Evolutionary conservation across 1,139 yeast genomes (phyloP).

Genomic region (Nakaseomyces nivariensis): DNA sequence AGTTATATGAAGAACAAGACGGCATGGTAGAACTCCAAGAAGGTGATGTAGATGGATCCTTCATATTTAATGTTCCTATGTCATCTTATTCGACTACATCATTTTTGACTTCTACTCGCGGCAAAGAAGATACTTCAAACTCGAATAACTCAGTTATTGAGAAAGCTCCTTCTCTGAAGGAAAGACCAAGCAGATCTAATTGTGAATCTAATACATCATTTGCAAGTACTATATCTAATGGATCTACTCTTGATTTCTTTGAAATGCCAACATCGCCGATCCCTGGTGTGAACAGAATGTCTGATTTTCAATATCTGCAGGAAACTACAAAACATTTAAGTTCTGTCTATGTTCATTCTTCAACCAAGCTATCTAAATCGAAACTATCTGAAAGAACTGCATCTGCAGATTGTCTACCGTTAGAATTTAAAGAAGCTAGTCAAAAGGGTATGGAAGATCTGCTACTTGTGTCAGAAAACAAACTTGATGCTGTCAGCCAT

Average conservation of each 20-base stretch:
- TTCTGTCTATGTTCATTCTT: slow-evolving; percentile 34
- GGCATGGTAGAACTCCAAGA: slow-evolving; percentile 17
- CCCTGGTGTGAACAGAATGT: slow-evolving; percentile 30
- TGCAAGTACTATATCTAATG: slow-evolving; percentile 6
- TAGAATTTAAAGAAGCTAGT: slow-evolving; percentile 30
- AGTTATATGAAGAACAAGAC: slow-evolving; percentile 36
- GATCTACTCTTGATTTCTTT: slow-evolving; percentile 16
- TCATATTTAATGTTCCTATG: slow-evolving; percentile 41
- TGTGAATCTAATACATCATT: slow-evolving; percentile 3
- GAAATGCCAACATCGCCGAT: slow-evolving; percentile 34
- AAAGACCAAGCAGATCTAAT: neutral
- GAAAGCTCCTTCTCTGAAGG: neutral
- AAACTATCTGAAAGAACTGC: slow-evolving; percentile 32
- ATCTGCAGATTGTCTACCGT: slow-evolving; percentile 31
- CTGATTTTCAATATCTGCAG: slow-evolving; percentile 30
- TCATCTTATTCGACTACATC: slow-evolving; percentile 34
- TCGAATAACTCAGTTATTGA: neutral
- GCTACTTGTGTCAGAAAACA: slow-evolving; percentile 37
- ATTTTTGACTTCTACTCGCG: slow-evolving; percentile 23
- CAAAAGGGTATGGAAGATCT: slow-evolving; percentile 38
- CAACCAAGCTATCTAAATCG: slow-evolving; percentile 30
- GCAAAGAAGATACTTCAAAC: slow-evolving; percentile 7
- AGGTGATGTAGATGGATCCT: slow-evolving; percentile 30
- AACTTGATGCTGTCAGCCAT: slow-evolving; percentile 32
- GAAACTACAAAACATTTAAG: slow-evolving; percentile 36